Percentiles rank a stretch among this genome's conserved stretches.
Conservation (phyloP, 2,329 filamentous ascomycete genomes). For the Metarhizium robertsii region DNA sequence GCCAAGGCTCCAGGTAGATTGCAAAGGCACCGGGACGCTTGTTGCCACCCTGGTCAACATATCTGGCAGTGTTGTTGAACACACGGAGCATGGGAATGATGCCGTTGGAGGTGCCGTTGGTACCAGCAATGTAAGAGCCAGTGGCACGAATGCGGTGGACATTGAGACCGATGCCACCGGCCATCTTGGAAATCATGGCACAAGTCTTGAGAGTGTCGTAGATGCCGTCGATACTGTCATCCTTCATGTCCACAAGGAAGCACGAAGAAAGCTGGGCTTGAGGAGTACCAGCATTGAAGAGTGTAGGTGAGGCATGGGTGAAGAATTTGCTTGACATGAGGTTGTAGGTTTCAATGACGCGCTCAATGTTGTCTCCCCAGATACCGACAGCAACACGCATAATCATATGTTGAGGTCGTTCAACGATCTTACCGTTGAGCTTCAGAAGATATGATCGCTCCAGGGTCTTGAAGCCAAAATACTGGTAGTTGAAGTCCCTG, state of each 20-base stretch:
- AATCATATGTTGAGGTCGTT: slow-evolving; percentile 98
- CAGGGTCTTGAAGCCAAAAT: slow-evolving; percentile 98
- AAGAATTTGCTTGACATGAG: slow-evolving; percentile 99
- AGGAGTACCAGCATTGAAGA: slow-evolving; percentile 96
- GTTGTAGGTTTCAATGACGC: slow-evolving; percentile 94
- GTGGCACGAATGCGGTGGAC: slow-evolving; percentile 95
- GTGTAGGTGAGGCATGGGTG: slow-evolving; percentile 93
- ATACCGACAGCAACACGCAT: slow-evolving; percentile 98
- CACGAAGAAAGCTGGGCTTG: slow-evolving; percentile 93
- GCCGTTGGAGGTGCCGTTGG: slow-evolving; percentile 96
- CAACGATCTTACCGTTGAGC: slow-evolving; percentile 89
- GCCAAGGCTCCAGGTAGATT: slow-evolving; percentile 98
- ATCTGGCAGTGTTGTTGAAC: slow-evolving; percentile 98
- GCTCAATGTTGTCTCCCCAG: slow-evolving; percentile 90
- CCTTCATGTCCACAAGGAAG: slow-evolving; percentile 99
- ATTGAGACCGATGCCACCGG: slow-evolving; percentile 94
- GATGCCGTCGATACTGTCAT: slow-evolving; percentile 98
- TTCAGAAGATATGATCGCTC: slow-evolving; percentile 96
- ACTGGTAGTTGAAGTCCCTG: slow-evolving; percentile 99
- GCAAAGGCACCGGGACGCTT: slow-evolving; percentile 98
- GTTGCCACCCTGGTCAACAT: slow-evolving; percentile 98
- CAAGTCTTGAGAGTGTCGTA: slow-evolving; percentile 99
- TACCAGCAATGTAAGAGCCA: slow-evolving; percentile 95
- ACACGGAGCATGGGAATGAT: slow-evolving; percentile 97
- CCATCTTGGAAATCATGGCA: slow-evolving; percentile 99